phyloP scores from a whole-genome alignment of 2,329 filamentous ascomycete genomes.

The Penicillium sp. region DNA sequence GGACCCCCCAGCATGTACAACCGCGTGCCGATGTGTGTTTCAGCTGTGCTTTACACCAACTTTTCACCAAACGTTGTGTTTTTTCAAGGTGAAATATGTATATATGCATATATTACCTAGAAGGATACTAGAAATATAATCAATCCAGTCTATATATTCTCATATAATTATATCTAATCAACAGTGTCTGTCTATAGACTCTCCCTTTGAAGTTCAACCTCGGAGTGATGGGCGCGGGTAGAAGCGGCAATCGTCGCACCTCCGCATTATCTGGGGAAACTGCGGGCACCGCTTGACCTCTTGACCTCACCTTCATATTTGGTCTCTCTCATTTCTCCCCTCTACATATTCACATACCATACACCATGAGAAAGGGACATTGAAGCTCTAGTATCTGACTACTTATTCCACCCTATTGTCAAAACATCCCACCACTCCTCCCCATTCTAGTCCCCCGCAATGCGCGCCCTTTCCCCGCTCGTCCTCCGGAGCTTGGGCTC shows the following conservation, averaged over 20 bases:
- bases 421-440: slow-evolving; percentile 2
- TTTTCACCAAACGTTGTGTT: too few relatives aligned
- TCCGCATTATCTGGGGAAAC: slow-evolving; percentile 34
- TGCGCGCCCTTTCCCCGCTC: slow-evolving; percentile 43
- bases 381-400: neutral
- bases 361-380: slow-evolving; percentile 2
- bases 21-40: too few relatives aligned
- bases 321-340: neutral
- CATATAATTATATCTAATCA: too few relatives aligned
- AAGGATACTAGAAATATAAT: too few relatives aligned
- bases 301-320: neutral
- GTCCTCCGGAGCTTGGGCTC: slow-evolving; percentile 44
- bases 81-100: too few relatives aligned
- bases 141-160: too few relatives aligned
- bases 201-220: neutral
- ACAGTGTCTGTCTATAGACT: neutral
- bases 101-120: too few relatives aligned
- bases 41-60: too few relatives aligned
- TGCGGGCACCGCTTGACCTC: slow-evolving; percentile 11
- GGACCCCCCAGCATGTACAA: too few relatives aligned
- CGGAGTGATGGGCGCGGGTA: slow-evolving; percentile 41
- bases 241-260: slow-evolving; percentile 51
- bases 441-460: slow-evolving; percentile 33
- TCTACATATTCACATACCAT: slow-evolving; percentile 8
- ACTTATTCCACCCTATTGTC: neutral